Evolutionary conservation across 2,329 filamentous ascomycete species (phyloP), one percentile per base, ranked within the genome.

Genomic region (Neospermospora avenae): DNA sequence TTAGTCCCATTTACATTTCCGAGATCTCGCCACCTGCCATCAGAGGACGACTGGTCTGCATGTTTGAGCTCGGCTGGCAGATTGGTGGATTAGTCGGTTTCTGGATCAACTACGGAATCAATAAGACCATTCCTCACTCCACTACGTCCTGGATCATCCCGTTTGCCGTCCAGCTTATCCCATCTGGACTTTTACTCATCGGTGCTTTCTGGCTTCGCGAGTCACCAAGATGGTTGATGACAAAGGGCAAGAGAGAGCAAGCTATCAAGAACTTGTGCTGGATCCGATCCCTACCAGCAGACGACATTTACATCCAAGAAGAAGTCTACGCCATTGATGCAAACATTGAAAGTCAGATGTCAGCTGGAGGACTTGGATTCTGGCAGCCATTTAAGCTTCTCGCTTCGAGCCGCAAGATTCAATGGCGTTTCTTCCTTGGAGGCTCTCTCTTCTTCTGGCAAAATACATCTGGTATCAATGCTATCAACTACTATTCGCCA

Each of bases 361-460:
- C 77, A 2, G 80, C 82, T 31, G 83, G 91, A 48, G 89, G 89
- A 8, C 74, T 83, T 16, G 89, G 89, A 3, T 91, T 92, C 79
- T 91, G 85, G 85, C 86, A 87, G 74, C 87, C 88, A 0, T 90
- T 91, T 75, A 72, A 77, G 61, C 77, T 61, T 22, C 39, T 61
- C 11, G 59, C 59, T 11, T 35, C 31, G 13, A 61, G 49, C 59
- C 57, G 51, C 24, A 45, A 46, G 25, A 58, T 61, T 20, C 59
- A 61, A 45, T 61, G 59, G 59, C 49, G 59, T 25, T 61, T 61
- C 55, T 61, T 61, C 72, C 80, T 93, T 11, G 89, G 89, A 49
- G 82, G 83, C 58, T 82, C 89, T 69, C 79, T 93, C 20, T 93
- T 93, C 78, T 77, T 93, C 56, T 91, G 86, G 81, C 90, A 93